Conservation (phyloP, 495 filamentous ascomycete genomes). For the Friedmanniomyces simplex region DNA sequence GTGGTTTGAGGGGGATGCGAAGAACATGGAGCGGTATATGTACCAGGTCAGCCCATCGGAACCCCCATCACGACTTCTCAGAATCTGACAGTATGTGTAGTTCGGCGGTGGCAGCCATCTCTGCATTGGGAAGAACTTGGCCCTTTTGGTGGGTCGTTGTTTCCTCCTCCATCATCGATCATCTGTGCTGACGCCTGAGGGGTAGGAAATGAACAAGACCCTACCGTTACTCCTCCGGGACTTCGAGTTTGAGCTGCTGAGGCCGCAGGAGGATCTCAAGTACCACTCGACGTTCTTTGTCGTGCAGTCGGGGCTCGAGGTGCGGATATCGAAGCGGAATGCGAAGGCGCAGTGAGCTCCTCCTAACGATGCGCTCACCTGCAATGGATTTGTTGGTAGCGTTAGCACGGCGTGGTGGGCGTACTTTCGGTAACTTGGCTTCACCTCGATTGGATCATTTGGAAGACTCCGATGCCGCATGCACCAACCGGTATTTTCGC, state of each 20-base stretch:
- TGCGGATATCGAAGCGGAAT: conserved; percentile 16
- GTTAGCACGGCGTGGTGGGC: too few relatives aligned
- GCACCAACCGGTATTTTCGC: too few relatives aligned
- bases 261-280: conserved; percentile 16
- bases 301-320: conserved; percentile 18
- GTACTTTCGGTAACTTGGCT: too few relatives aligned
- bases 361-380: too few relatives aligned
- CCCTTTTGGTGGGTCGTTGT: conserved; percentile 10
- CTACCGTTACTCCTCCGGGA: conserved; percentile 18
- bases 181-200: background rate
- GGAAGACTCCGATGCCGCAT: too few relatives aligned
- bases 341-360: background rate
- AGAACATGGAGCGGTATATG: conserved; percentile 21
- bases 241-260: conserved; percentile 20
- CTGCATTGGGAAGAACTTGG: conserved; percentile 24
- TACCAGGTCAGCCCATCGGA: conserved; percentile 11
- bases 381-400: too few relatives aligned
- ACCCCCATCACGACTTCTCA: background rate
- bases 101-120: conserved; percentile 22
- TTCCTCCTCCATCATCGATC: background rate
- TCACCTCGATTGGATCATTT: too few relatives aligned
- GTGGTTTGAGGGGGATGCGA: conserved; percentile 23
- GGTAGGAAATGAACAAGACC: conserved; percentile 22
- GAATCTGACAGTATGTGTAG: conserved; percentile 5
- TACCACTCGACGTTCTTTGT: conserved; percentile 24